Percentiles rank a stretch among this genome's conserved stretches.
Evolutionary conservation across 129 eudicot genomes (phyloP).

Genomic region (Pulicaria dysenterica): DNA sequence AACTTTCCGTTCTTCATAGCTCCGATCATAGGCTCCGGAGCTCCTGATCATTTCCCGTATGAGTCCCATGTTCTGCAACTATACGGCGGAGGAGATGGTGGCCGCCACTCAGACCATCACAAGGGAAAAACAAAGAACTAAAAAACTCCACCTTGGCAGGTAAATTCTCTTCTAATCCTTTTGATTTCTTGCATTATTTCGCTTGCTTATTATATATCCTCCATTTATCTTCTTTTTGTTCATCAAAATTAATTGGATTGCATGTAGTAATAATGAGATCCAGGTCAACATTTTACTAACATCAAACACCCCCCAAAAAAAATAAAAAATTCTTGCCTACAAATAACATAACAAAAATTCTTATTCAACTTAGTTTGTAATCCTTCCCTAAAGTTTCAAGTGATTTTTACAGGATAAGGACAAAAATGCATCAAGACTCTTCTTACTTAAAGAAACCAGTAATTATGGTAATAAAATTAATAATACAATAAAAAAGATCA

Average conservation of each 20-base stretch:
- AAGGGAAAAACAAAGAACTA: conserved; percentile 65
- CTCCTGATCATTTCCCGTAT: conserved; percentile 44
- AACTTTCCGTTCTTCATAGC: conserved; percentile 47
- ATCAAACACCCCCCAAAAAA: not conserved
- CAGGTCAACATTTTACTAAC: too few relatives aligned
- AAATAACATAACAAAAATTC: not conserved
- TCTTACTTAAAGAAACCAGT: not conserved
- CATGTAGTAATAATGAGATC: not conserved
- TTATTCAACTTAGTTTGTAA: not conserved
- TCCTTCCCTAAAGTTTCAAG: not conserved
- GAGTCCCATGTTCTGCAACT: conserved; percentile 57
- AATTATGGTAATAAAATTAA: not conserved
- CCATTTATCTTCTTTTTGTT: not conserved
- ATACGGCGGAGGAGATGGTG: conserved; percentile 56
- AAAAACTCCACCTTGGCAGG: conserved; percentile 35
- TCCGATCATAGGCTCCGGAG: conserved; percentile 20
- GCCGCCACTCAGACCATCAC: conserved; percentile 48
- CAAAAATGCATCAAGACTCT: not conserved
- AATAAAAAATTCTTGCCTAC: not conserved
- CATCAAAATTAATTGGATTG: not conserved
- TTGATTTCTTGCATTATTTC: not conserved
- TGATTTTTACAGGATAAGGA: not conserved
- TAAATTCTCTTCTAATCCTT: not conserved
- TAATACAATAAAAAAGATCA: not conserved
- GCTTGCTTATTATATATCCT: not conserved